phyloP scores from a whole-genome alignment of 306 rosid genomes.

The Lagenaria siceraria region DNA sequence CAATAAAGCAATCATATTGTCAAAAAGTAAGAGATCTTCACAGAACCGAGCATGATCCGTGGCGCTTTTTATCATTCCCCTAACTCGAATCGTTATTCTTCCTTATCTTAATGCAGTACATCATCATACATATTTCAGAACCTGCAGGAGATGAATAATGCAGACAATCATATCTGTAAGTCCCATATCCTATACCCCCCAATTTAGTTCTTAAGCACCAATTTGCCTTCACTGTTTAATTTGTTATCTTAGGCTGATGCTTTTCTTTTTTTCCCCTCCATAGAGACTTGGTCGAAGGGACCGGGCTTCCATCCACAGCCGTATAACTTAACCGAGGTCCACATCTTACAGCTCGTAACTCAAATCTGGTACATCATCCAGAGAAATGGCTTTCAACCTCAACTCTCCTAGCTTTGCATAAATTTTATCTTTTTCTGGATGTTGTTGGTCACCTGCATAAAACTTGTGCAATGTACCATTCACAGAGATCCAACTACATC shows the following conservation, averaged over 20 bases:
- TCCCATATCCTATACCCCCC: background rate
- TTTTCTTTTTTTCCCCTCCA: background rate
- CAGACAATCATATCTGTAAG: constrained; percentile 2
- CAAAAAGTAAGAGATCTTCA: background rate
- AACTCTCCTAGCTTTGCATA: constrained; percentile 33
- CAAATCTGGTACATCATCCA: background rate
- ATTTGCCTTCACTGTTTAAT: constrained; percentile 1
- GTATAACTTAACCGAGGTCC: background rate
- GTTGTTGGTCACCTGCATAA: constrained; percentile 53
- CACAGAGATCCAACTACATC: constrained; percentile 51
- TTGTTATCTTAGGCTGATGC: background rate
- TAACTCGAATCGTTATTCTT: background rate
- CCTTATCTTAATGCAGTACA: constrained; percentile 2
- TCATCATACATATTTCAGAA: background rate
- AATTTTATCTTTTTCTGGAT: constrained; percentile 38
- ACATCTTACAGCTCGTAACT: background rate
- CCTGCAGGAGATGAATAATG: constrained; percentile 3
- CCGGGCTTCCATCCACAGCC: background rate
- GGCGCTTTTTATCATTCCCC: background rate
- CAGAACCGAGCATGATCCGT: background rate
- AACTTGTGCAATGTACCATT: constrained; percentile 51
- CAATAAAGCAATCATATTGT: constrained; percentile 4
- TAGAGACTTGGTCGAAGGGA: background rate
- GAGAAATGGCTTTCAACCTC: constrained; percentile 17
- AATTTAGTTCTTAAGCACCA: constrained; percentile 4